Base-by-base conservation (phyloP, 2,329 filamentous ascomycete genomes). In the Diaporthe citrichinensis region DNA sequence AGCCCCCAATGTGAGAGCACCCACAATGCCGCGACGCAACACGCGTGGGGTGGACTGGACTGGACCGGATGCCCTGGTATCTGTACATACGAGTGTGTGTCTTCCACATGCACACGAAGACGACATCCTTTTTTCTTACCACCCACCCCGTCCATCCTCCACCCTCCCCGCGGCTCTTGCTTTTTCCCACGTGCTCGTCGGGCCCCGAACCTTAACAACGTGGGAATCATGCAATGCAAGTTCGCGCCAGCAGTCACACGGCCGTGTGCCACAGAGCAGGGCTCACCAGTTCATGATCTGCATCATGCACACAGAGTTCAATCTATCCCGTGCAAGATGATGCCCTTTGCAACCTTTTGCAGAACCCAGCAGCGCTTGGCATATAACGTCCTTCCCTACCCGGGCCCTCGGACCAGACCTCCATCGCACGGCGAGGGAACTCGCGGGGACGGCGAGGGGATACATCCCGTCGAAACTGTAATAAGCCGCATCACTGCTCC, bases 161-260 rank as follows among this genome's bases (percentile, higher is more conserved):
- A 46, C 28, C 44, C 36, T 14, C 51, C 31, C 55, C 2, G n/a
- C 72, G 15, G 44, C 49, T 71, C 59, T 53, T 68, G 23, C 51
- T 49, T 59, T 49, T 53, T 74, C 62, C 71, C 72, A 69, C 61
- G 62, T 74, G 72, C 39, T 69, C 41, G 72, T 69, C 34, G 39
- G 39, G 20, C 71, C 49, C 36, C 34, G 17, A 73, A 55, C 36
- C 28, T 73, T 65, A 51, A 53, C 46, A 73, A 65, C 58, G 58
- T 73, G 71, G 55, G 49, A 65, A 73, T 39, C 58, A 73, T 73
- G 71, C 71, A 72, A 55, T 53, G 71, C 71, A 72, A 44, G 58
- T 28, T 51, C 58, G 58, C 31, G 34, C 58, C 71, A 73, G 36
- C 31, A 41, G 58, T 73, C 71, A 62, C 71, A 65, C 58, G 44